Base-by-base conservation (phyloP, 306 rosid species). In the Lathyrus tuberosus region DNA sequence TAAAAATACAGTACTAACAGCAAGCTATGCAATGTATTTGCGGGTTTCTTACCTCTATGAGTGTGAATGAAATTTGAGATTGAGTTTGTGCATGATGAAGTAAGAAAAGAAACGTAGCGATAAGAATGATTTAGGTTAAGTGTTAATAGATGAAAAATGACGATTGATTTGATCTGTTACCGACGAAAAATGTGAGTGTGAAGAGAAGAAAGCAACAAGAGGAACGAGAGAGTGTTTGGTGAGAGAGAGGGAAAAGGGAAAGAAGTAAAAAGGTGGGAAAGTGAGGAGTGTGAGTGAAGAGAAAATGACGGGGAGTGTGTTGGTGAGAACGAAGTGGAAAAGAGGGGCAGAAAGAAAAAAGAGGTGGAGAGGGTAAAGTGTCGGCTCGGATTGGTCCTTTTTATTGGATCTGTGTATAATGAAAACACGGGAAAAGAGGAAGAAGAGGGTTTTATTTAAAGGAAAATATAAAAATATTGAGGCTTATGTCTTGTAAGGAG, bases 201-300 rank as follows among this genome's bases (percentile, higher is more conserved):
- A 69, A 31, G 68, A 33, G 22, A 78, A 46, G 65, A 12, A 18
- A 57, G 43, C 46, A 78, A 40, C 72, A 30, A 24, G 10, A 70
- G 33, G 30, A 59, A 63, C 53, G 12, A 76, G 14, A 12, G 67
- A 2, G 86, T 68, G 85, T 76, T 76, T 78, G 89, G 90, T 81
- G 73, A 77, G 66, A 63, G 66, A 63, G 74, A 17, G 79, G 81
- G 78, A 30, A 73, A 78, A 83, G 69, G 49, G 66, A 76, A 80
- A 64, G 82, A 63, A 82, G 87, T 78, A 43, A 70, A 78, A 80
- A 64, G 82, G 59, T 40, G 76, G 88, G 64, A 73, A 82, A 82
- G 35, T 62, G 35, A 40, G 12, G 67, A 62, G 88, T n/a, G 10
- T 28, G 43, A 44, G 71, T 49, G 40, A 53, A 80, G 84, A 57